Base-by-base conservation (phyloP, 345 rosid species). In the Aquilaria sinensis region DNA sequence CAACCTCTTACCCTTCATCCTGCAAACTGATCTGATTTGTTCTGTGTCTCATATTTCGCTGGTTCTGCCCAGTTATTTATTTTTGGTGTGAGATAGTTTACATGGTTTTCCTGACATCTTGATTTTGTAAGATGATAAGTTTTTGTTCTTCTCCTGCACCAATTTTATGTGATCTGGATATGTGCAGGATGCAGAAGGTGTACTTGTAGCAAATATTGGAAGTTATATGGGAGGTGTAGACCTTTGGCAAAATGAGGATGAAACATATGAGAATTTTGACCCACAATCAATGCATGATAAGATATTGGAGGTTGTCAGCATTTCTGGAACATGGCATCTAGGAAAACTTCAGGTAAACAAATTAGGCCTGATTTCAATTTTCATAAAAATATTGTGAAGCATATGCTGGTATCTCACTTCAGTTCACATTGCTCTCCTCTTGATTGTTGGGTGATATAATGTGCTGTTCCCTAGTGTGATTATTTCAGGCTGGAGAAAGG, bases 211-310 rank as follows among this genome's bases (percentile, higher is more conserved):
- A 34, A 91, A 91, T 76, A 91, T 91, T 53, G 97, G 96, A 67
- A 91, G 97, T 77, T 91, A 91, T 72, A 91, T 88, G 97, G 97
- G 96, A 41, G 96, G 97, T 47, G 96, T 91, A 15, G 97, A 91
- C 67, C 73, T 91, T 66, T 91, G 97, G 96, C 94, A 91, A 70
- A 86, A 88, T 46, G 90, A 88, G 72, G 96, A 88, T 62, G 97
- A 91, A 68, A 83, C 76, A 51, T 86, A 75, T 67, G 96, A 83
- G 62, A 85, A 85, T 65, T 88, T 91, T 64, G 81, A 79, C 56
- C 94, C 93, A 6, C 97, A 91, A 56, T 91, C 90, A 15, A 91
- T 91, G 96, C 97, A 88, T 50, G 97, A 86, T 73, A 86, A 86
- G 74, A 61, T 88, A 63, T 78, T 91, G 4, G 96, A 91, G 68